Evolutionary conservation across 495 filamentous ascomycete species (phyloP).

Genomic region (Talaromyces nanjingensis): DNA sequence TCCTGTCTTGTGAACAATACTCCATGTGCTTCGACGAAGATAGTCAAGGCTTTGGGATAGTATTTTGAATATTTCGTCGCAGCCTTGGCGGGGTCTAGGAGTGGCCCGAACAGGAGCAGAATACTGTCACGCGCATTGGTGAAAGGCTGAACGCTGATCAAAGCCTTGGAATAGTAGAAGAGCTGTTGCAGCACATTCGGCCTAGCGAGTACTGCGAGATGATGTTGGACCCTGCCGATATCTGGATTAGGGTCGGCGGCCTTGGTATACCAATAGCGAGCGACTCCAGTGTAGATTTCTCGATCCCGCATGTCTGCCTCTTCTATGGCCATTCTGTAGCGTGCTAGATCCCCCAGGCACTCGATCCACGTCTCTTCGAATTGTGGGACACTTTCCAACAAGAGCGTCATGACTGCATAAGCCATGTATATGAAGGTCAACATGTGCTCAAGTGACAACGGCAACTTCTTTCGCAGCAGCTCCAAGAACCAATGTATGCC

Average conservation of each 20-base stretch:
- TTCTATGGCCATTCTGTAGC: constrained; percentile 74
- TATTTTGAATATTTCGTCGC: constrained; percentile 23
- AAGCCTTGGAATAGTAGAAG: constrained; percentile 59
- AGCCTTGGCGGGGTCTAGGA: constrained; percentile 20
- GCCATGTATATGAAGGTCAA: constrained; percentile 74
- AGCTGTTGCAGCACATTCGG: constrained; percentile 69
- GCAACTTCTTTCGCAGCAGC: constrained; percentile 60
- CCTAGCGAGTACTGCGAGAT: constrained; percentile 72
- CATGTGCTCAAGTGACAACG: constrained; percentile 70
- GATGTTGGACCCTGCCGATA: constrained; percentile 74
- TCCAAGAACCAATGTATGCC: constrained; percentile 77
- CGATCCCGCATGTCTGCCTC: constrained; percentile 63
- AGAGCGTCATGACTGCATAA: constrained; percentile 72
- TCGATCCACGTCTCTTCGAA: constrained; percentile 90
- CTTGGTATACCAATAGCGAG: constrained; percentile 73
- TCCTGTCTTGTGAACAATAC: constrained; percentile 55
- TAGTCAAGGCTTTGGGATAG: constrained; percentile 31
- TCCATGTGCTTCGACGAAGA: constrained; percentile 59
- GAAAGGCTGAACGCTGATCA: constrained; percentile 47
- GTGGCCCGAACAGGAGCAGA: constrained; percentile 61
- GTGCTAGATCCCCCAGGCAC: constrained; percentile 71
- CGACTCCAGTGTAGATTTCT: constrained; percentile 72
- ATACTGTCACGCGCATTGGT: constrained; percentile 60
- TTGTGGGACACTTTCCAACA: constrained; percentile 66
- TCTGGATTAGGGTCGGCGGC: constrained; percentile 64